Evolutionary conservation across 768 basidiomycete genomes (phyloP), one percentile per base, ranked within the genome.

Genomic region (Boletus tylopilopsis): DNA sequence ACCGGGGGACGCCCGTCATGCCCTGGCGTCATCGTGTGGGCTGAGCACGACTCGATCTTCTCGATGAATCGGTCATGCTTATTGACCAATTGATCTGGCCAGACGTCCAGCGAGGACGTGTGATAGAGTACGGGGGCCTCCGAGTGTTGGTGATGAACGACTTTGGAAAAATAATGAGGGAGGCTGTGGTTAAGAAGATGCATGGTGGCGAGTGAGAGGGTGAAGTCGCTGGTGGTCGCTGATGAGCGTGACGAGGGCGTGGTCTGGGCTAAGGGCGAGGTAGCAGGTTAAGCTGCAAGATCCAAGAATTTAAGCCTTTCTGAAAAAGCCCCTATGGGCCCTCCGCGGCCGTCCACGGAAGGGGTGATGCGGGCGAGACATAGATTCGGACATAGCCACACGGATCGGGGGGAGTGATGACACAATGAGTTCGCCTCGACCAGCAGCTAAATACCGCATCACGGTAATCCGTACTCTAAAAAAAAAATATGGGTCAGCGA

Each of bases 131-230:
- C 27, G 16, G 47, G 2, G 10, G 30, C 2, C 11, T 52, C 51
- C 2, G 15, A 1, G 27, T 49, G 42, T 4, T 6, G 24, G 37
- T 55, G 53, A 27, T 55, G 48, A 3, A 55, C 45, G 16, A 46
- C 45, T 8, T 47, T 55, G 19, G 53, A 43, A 32, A 55, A 47
- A 34, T 55, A 56, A 3, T 50, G 53, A 2, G 41, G 25, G 3
- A 56, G 12, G 0, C 39, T 7, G 9, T 36, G 40, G n/a, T 30
- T 48, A 22, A 49, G 29, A 8, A 45, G 6, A 32, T 24, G 44
- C 53, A 53, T 53, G 16, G 24, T 5, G 12, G 19, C 16, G 18
- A 6, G 4, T 23, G 36, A 2, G 19, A 40, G 24, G 12, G 19
- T 4, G 22, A 12, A 29, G 27, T n/a, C n/a, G n/a, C n/a, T n/a